Evolutionary conservation across 371 early-diverging fungal genomes (phyloP), one percentile per base, ranked within the genome.

Genomic region (Nematocida sp.): DNA sequence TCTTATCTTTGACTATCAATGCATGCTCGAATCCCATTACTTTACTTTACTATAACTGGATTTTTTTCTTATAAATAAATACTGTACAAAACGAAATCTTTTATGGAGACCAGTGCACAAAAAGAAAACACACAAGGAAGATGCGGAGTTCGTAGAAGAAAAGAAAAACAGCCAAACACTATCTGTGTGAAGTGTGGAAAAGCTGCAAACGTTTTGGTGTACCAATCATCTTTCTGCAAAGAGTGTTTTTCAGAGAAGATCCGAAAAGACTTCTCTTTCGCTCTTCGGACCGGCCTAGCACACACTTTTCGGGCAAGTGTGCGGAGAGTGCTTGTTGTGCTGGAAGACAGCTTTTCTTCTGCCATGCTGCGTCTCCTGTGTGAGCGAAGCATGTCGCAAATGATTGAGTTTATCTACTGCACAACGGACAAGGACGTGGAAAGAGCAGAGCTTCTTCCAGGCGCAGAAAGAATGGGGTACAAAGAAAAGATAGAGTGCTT

Each of bases 301-400:
- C 50, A 58, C 32, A 70, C 74, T 7, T 27, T 41, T n/a, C 4
- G 74, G 23, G 41, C 41, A 4, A 70, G 27, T 38, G 36, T 34
- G 37, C 32, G 62, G 17, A 48, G 23, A 48, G 62, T 70, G 5
- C 41, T 70, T 13, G 58, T 58, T 5, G 56, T 70, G 2, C 21
- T 70, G 8, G 74, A 70, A 19, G 32, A 60, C 15, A 41, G 49
- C 41, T 21, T 70, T 7, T n/a, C 74, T n/a, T 70, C 74, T 7
- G 5, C 17, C 8, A 29, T 38, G n/a, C 2, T 70, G 5, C 21
- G 46, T 5, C 25, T 37, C 11, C 31, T 70, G 21, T 50, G 23
- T 4, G 41, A 23, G 3, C 36, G 19, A 8, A 57, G 37, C 32
- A 45, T n/a, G 4, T 36, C 52, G 19, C 31, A 23, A 8, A 70